Conservation (phyloP, 1,139 yeast species). For the Geotrichum reessii region DNA sequence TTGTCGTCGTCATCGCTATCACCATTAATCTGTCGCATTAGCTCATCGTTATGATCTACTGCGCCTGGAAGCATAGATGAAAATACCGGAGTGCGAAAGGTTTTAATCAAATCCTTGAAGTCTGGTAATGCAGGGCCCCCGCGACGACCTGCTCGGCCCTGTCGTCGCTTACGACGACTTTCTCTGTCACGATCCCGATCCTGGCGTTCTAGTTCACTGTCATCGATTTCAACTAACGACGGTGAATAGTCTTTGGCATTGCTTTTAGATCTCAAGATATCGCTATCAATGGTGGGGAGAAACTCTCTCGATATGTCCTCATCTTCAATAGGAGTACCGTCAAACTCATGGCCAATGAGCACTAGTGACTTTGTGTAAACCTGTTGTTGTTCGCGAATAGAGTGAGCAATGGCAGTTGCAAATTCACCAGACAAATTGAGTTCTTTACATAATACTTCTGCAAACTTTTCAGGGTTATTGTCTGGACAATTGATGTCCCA, state of each 20-base stretch:
- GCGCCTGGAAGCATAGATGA: conserved; percentile 81
- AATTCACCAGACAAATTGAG: conserved; percentile 83
- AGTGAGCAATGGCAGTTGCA: conserved; percentile 80
- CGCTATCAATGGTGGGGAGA: conserved; percentile 46
- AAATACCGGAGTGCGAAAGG: conserved; percentile 84
- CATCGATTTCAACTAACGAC: conserved; percentile 62
- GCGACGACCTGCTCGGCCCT: conserved; percentile 63
- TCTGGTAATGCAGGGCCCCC: conserved; percentile 68
- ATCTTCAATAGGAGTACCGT: conserved; percentile 75
- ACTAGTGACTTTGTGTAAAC: conserved; percentile 71
- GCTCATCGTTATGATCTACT: conserved; percentile 43
- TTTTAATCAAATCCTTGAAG: conserved; percentile 71
- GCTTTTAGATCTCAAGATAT: conserved; percentile 48
- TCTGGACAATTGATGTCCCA: conserved; percentile 87
- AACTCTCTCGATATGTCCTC: conserved; percentile 70
- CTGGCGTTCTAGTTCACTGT: conserved; percentile 70
- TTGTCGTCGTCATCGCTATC: background rate
- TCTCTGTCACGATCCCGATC: conserved; percentile 92
- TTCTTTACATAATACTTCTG: conserved; percentile 68
- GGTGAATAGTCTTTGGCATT: conserved; percentile 64
- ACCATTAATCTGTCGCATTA: background rate
- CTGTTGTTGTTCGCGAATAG: conserved; percentile 87
- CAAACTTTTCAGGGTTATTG: conserved; percentile 87
- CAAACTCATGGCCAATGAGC: conserved; percentile 79
- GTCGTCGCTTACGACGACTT: conserved; percentile 82